Conservation (phyloP, 192 early-diverging fungal species). For the Borealophlyctis nickersoniae region DNA sequence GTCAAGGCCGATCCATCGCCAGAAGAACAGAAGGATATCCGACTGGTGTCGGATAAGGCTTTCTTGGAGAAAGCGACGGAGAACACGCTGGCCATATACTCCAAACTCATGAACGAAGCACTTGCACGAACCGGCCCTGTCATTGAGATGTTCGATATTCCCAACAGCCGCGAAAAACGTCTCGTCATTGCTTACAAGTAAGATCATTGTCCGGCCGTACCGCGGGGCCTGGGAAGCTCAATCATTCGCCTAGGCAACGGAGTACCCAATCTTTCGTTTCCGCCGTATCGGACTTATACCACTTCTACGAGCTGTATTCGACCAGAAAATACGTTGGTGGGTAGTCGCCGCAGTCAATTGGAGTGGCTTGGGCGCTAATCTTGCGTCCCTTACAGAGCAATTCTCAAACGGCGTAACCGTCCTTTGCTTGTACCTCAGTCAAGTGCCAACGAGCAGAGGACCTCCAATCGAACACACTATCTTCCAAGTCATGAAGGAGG, state of each 20-base stretch:
- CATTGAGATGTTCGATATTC: conserved; percentile 86
- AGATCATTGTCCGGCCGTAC: conserved; percentile 11
- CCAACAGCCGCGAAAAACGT: conserved; percentile 81
- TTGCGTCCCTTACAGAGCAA: conserved; percentile 63
- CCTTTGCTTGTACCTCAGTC: conserved; percentile 87
- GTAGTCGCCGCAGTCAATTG: conserved; percentile 38
- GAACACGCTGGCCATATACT: conserved; percentile 85
- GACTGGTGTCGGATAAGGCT: conserved; percentile 79
- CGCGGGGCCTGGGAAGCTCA: not conserved
- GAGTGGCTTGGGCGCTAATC: not conserved
- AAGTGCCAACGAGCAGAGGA: conserved; percentile 71
- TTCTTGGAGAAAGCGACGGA: conserved; percentile 95
- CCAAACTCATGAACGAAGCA: conserved; percentile 79
- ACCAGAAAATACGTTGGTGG: conserved; percentile 92
- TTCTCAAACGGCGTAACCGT: conserved; percentile 98
- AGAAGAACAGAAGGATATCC: conserved; percentile 73
- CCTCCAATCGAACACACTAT: conserved; percentile 86
- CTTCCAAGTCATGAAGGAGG: conserved; percentile 94
- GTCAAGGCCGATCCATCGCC: conserved; percentile 75
- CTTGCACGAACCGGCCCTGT: conserved; percentile 89
- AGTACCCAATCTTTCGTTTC: conserved; percentile 93
- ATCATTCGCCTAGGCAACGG: conserved; percentile 63
- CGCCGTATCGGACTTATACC: conserved; percentile 95
- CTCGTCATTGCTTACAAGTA: conserved; percentile 79
- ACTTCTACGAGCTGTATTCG: conserved; percentile 94